Evolutionary conservation across 805 yeast species (phyloP), one percentile per base, ranked within the genome.

Genomic region (Candida insectalens): DNA sequence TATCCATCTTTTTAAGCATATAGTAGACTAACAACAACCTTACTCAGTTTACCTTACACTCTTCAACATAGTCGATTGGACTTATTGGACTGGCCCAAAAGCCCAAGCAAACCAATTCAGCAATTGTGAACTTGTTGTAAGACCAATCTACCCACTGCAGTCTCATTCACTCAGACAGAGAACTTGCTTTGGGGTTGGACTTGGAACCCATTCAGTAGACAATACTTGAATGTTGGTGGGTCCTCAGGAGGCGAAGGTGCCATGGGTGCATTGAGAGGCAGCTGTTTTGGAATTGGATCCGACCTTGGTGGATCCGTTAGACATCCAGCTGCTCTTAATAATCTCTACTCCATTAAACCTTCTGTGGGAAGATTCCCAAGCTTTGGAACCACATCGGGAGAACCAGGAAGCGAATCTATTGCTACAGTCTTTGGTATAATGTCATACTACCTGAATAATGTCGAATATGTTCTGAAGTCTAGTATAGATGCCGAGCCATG

Each of bases 241-340:
- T 69, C 77, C 2, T 69, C 78, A 3, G 73, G 76, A 16, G 81
- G 81, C 32, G 81, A 74, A 47, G 77, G 78, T 34, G 73, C 77
- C 2, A 48, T 71, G 34, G 64, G 71, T 23, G 73, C 69, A 1
- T 60, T 71, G 51, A 68, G 65, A 32, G 80, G 73, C 4, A 66
- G 77, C n/a, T 66, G 68, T 2, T 42, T 74, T 29, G 82, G 78
- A 10, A 56, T 72, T 33, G 79, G 80, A 9, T 65, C 76, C 10
- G 81, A 74, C 43, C 73, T 74, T 40, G 81, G 82, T 31, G 81
- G 82, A 0, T 66, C 74, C 13, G 66, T 75, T 33, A 59, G 81
- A 33, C 63, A 63, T n/a, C 82, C 82, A 3, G 73, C 77, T 13
- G 77, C 77, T 1, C 70, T 63, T 5, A 34, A 34, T 15, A 27